Conservation (phyloP, 192 early-diverging fungal species). For the Coemansia sp. region DNA sequence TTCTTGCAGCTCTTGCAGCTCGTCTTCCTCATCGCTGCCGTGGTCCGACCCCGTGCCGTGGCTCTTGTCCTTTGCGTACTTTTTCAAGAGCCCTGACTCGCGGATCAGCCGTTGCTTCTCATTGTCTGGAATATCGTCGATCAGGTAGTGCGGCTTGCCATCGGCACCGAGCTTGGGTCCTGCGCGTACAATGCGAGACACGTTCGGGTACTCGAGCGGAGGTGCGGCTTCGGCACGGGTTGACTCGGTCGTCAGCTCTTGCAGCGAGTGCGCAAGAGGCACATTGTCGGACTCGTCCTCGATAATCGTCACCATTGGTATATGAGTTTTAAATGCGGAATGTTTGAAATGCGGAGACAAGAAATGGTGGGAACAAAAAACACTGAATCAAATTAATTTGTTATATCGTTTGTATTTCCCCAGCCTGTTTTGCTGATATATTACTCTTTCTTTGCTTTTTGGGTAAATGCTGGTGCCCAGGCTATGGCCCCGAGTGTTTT, state of each 20-base stretch:
- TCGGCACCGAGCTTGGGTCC: constrained; percentile 40
- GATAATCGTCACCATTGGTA: constrained; percentile 31
- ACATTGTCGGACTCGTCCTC: constrained; percentile 41
- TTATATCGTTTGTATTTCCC: not conserved
- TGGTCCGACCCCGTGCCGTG: constrained; percentile 23
- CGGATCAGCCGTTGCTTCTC: constrained; percentile 53
- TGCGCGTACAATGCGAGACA: constrained; percentile 38
- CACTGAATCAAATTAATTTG: not conserved
- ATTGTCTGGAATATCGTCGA: constrained; percentile 54
- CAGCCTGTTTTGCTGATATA: no score
- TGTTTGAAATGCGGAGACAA: constrained; percentile 1
- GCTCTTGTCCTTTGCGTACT: constrained; percentile 22
- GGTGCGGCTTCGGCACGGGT: constrained; percentile 3
- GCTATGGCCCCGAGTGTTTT: no score
- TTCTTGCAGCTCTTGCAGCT: constrained; percentile 10
- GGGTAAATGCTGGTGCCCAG: no score
- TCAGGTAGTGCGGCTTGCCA: constrained; percentile 50
- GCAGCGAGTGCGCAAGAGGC: constrained; percentile 29
- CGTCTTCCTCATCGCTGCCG: constrained; percentile 8
- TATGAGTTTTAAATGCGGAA: not conserved
- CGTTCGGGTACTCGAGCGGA: constrained; percentile 43
- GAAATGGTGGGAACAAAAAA: not conserved
- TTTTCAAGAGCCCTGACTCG: constrained; percentile 46
- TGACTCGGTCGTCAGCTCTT: constrained; percentile 14
- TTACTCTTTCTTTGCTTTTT: no score